A percentile compares a stretch with the other conserved stretches of the same genome.
phyloP scores from a whole-genome alignment of 129 eudicot genomes.

The Pseudognaphalium luteoalbum region DNA sequence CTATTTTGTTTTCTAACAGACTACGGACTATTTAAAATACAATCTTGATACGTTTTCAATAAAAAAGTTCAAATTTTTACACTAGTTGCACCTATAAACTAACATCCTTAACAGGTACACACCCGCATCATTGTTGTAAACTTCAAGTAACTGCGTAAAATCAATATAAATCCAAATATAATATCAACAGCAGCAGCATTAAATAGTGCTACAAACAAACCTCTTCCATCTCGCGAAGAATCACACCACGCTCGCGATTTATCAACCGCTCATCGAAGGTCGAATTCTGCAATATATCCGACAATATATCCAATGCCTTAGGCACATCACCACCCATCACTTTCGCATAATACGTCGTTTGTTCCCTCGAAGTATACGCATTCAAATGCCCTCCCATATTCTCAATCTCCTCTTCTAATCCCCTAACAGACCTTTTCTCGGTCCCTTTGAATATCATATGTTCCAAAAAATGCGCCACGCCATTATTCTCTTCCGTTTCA shows the following conservation, averaged over 20 bases:
- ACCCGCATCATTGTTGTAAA: background rate
- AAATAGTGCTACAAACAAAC: slow-evolving; percentile 18
- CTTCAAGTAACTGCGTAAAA: background rate
- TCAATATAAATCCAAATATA: background rate
- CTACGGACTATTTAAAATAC: background rate
- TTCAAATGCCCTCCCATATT: slow-evolving; percentile 98
- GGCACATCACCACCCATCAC: slow-evolving; percentile 68
- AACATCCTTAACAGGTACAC: background rate
- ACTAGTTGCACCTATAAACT: background rate
- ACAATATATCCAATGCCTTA: slow-evolving; percentile 61
- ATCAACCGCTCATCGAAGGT: slow-evolving; percentile 68
- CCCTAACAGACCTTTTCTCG: slow-evolving; percentile 46
- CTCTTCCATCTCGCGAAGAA: slow-evolving; percentile 94
- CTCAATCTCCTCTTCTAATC: slow-evolving; percentile 90
- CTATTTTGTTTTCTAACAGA: too few species aligned
- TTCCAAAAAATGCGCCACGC: slow-evolving; percentile 87
- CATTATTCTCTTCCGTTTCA: slow-evolving; percentile 73
- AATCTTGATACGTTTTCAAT: background rate
- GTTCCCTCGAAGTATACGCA: slow-evolving; percentile 87
- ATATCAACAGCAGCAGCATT: background rate
- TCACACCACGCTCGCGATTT: slow-evolving; percentile 72
- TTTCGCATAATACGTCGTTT: slow-evolving; percentile 71
- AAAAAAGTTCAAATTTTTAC: background rate
- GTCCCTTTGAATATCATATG: slow-evolving; percentile 93
- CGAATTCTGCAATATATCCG: slow-evolving; percentile 88